These are phyloP conservation scores for Umbelopsis sp. DNA, from an alignment of 371 early-diverging fungal species.

Conservation along the genomic window DNA sequence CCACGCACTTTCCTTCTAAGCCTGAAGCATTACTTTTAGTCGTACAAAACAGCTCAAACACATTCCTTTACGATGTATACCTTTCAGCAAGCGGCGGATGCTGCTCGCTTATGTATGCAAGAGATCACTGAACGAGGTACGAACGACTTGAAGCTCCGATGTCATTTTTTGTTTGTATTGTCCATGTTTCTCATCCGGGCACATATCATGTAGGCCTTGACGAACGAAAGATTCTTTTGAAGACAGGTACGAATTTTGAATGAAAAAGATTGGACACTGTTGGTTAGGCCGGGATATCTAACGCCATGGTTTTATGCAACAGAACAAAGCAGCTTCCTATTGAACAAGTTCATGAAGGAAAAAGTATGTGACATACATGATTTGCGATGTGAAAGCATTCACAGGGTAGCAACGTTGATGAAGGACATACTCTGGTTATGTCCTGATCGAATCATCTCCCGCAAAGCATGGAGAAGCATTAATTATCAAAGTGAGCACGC, in stretches of 20 bases:
- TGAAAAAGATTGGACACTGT: neutral
- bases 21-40: constrained; percentile 25
- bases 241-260: constrained; percentile 34
- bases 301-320: neutral
- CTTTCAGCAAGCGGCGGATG: constrained; percentile 43
- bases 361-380: constrained; percentile 40
- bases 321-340: constrained; percentile 44
- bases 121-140: constrained; percentile 48
- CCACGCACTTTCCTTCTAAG: constrained; percentile 2
- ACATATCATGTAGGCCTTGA: constrained; percentile 32
- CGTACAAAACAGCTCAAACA: neutral
- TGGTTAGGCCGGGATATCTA: neutral
- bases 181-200: too few relatives aligned
- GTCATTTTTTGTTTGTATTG: neutral
- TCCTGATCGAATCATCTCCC: constrained; percentile 48
- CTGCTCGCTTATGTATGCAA: constrained; percentile 45
- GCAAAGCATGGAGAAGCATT: constrained; percentile 46
- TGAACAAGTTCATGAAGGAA: constrained; percentile 45
- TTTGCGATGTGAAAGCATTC: constrained; percentile 37
- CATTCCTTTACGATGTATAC: constrained; percentile 15
- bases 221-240: constrained; percentile 49
- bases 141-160: neutral
- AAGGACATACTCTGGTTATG: constrained; percentile 47
- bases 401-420: constrained; percentile 56
- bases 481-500: constrained; percentile 48